phyloP scores from a whole-genome alignment of 495 filamentous ascomycete species.

The Neurospora tetrasperma region DNA sequence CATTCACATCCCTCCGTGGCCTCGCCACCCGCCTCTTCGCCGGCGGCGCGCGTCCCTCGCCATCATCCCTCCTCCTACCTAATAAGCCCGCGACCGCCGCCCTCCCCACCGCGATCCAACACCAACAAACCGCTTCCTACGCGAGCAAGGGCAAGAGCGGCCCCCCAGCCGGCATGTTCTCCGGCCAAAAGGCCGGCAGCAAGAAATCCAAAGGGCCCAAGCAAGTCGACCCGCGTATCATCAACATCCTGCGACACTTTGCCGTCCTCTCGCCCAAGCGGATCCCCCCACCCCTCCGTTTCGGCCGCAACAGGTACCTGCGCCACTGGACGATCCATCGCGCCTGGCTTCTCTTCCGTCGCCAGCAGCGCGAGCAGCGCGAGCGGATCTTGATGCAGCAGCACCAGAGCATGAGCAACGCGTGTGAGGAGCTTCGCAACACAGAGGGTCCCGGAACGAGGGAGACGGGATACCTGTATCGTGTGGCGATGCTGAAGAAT shows the following conservation, averaged over 20 bases:
- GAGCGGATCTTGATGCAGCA: slow-evolving; percentile 55
- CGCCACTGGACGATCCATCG: slow-evolving; percentile 99
- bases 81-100: slow-evolving; percentile 1
- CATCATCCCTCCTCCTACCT: neutral
- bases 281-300: slow-evolving; percentile 64
- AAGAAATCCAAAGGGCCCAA: slow-evolving; percentile 19
- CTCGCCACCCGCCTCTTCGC: slow-evolving; percentile 17
- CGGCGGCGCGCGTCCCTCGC: slow-evolving; percentile 3
- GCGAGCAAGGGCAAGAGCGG: slow-evolving; percentile 1
- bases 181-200: slow-evolving; percentile 1
- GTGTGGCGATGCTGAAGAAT: slow-evolving; percentile 77
- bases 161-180: neutral
- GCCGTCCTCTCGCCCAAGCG: slow-evolving; percentile 18
- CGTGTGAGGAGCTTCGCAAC: slow-evolving; percentile 72
- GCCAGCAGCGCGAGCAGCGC: slow-evolving; percentile 47
- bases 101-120: neutral
- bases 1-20: slow-evolving; percentile 16
- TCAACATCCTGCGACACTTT: slow-evolving; percentile 23
- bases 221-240: slow-evolving; percentile 14
- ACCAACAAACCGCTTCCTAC: neutral
- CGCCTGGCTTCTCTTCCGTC: slow-evolving; percentile 69
- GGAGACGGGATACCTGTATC: slow-evolving; percentile 69
- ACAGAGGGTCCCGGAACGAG: slow-evolving; percentile 46
- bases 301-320: slow-evolving; percentile 77
- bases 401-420: slow-evolving; percentile 67